These are phyloP conservation scores for Aphanomyces euteiches DNA, from an alignment of 352 stramenopile genomes.

Conservation along the genomic window DNA sequence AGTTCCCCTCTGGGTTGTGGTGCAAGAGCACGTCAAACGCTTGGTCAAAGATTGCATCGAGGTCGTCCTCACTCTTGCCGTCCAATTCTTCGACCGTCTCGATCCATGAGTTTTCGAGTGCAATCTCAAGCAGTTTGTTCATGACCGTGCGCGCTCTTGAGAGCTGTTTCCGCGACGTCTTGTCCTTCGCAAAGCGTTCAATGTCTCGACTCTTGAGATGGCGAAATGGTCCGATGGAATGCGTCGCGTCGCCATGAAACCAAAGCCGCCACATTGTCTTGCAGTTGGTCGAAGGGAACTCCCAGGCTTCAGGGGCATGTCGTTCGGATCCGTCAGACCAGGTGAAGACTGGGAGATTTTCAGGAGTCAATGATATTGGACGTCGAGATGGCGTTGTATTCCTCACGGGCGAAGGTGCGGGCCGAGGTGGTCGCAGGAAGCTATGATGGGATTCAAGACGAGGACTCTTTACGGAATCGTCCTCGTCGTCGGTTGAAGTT, in stretches of 20 bases:
- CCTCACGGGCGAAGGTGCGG: too few relatives aligned
- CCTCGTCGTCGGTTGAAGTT: slow-evolving; percentile 2
- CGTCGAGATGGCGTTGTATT: background rate
- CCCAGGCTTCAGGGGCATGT: slow-evolving; percentile 2
- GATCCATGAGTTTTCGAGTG: background rate
- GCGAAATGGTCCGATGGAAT: slow-evolving; percentile 6
- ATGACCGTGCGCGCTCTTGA: slow-evolving; percentile 12
- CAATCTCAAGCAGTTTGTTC: slow-evolving; percentile 16
- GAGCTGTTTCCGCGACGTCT: slow-evolving; percentile 1
- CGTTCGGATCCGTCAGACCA: background rate
- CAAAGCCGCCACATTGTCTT: slow-evolving; percentile 9
- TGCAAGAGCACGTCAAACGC: slow-evolving; percentile 7
- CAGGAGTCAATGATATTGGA: background rate
- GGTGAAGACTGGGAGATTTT: background rate
- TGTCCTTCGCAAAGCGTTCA: slow-evolving; percentile 9
- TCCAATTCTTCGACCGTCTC: background rate
- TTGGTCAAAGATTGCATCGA: slow-evolving; percentile 9
- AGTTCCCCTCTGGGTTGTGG: background rate
- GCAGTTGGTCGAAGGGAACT: slow-evolving; percentile 16
- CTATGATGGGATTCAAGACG: too few relatives aligned
- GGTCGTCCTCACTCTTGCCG: background rate
- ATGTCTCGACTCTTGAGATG: slow-evolving; percentile 11
- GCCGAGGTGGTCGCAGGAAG: too few relatives aligned
- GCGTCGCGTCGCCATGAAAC: background rate
- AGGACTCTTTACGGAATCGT: background rate